Percentiles rank a stretch among this genome's conserved stretches.
These are phyloP conservation scores for Talaromyces sp. DNA, from an alignment of 2,329 filamentous ascomycete species.

Conservation along the genomic window DNA sequence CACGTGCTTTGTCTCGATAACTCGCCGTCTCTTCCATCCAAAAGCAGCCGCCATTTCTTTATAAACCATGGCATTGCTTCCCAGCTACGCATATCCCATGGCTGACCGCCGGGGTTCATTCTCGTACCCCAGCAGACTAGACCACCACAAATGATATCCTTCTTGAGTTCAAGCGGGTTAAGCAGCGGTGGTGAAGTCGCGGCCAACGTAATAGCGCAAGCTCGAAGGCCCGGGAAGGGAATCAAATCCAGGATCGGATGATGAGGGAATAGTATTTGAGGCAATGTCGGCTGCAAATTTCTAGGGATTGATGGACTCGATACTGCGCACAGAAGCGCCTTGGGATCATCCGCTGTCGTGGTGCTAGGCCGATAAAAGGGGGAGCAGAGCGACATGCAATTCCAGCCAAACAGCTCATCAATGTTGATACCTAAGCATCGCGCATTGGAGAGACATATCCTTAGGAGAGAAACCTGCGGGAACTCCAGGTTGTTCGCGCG, in stretches of 20 bases:
- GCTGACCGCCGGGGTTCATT: slow-evolving; percentile 22
- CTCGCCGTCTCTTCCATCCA: slow-evolving; percentile 33
- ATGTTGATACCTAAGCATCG: not conserved
- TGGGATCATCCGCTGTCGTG: slow-evolving; percentile 2
- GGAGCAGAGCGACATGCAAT: slow-evolving; percentile 5
- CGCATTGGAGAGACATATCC: slow-evolving; percentile 4
- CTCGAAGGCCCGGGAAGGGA: slow-evolving; percentile 7
- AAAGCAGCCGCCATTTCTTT: slow-evolving; percentile 34
- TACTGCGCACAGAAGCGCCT: slow-evolving; percentile 1
- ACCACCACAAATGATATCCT: slow-evolving; percentile 10
- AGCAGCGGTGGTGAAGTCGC: slow-evolving; percentile 4
- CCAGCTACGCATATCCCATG: slow-evolving; percentile 43
- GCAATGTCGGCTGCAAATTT: slow-evolving; percentile 7
- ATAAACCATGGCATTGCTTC: slow-evolving; percentile 42
- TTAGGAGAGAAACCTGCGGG: slow-evolving; percentile 1
- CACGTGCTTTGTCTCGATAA: slow-evolving; percentile 22
- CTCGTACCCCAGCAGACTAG: slow-evolving; percentile 11
- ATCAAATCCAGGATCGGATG: slow-evolving; percentile 9
- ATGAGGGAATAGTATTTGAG: slow-evolving; percentile 11
- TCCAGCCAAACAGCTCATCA: not conserved
- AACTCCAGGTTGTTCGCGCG: not conserved
- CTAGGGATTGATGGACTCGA: slow-evolving; percentile 6
- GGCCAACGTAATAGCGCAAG: slow-evolving; percentile 6
- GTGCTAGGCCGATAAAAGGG: slow-evolving; percentile 3
- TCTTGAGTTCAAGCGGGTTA: slow-evolving; percentile 8